Base-by-base conservation (phyloP, 2,329 filamentous ascomycete species). In the Fusarium metavorans region DNA sequence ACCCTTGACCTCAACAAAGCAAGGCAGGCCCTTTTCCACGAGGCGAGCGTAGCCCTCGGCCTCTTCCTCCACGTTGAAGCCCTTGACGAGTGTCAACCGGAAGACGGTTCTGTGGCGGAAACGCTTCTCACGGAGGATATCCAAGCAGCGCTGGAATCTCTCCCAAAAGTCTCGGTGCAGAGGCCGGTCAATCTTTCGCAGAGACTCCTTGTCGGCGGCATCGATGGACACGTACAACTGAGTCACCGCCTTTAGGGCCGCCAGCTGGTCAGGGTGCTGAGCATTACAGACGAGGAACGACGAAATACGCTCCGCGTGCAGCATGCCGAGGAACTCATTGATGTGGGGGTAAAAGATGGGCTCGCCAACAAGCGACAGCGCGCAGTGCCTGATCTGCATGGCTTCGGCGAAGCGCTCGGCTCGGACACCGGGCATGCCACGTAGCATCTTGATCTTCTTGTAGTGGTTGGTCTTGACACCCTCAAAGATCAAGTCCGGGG, bases 301-400 rank as follows among this genome's bases (percentile, higher is more conserved):
- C 4, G 94, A 97, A 76, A 98, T 98, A 77, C 91, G 92, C 82
- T 97, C 94, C 14, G 83, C 86, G 84, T 98, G 96, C 74, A 99
- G 88, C 87, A 98, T 90, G 13, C 86, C 88, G 1, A 97, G 87
- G 79, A 98, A 95, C 80, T 95, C 93, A 83, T 99, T 98, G 87
- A 98, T 98, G 80, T 97, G 92, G 11, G 97, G 97, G 83, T 98
- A 98, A 85, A 98, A 98, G 78, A 98, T 98, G n/a, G 96, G 96
- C 83, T 99, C 96, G 76, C 97, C 96, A 25, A 99, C 97, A 11
- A 99, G 88, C 75, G 92, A 95, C 54, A 99, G 87, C 0, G 97
- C 97, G 82, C 96, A 99, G 84, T 99, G 96, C 1, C 95, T 90
- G 78, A 99, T 98, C 48, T 92, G 89, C 92, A 98, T 95, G 0